Base-by-base conservation (phyloP, 225 moss, liverwort and hornwort genomes). In the Bryoerythrophyllum caledonicum region DNA sequence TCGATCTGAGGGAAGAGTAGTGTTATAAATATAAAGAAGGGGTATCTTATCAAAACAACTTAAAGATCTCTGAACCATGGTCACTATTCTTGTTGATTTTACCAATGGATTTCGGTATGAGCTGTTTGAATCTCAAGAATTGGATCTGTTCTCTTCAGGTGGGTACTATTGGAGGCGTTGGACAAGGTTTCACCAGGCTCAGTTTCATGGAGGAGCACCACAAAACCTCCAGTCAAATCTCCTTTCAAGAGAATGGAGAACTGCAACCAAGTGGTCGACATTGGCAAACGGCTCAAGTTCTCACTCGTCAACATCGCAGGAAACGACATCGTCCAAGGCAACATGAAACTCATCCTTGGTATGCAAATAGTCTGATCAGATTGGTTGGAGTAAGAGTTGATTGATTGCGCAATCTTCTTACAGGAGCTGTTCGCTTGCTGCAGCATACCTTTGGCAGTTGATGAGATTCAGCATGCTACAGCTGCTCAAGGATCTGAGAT, bases 211-310 rank as follows among this genome's bases (percentile, higher is more conserved):
- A 97, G 83, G 82, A 79, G 71, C 76, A 92, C 94, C 52, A 97
- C 84, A 69, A 88, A 80, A 74, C 96, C 96, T 55, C 96, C 96
- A 6, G 82, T 97, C 64, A 90, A 91, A 82, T 91, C 85, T 63
- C 94, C 92, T 26, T 97, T 97, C 69, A 97, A 97, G 76, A 93
- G 87, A 88, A 89, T 97, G 70, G 96, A 97, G 71, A 97, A 97
- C 74, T 97, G 96, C 89, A 97, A 97, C 75, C 96, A 97, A 87
- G 92, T 92, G 51, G 90, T 97, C 59, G 80, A 88, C 46, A 91
- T 97, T 51, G 91, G 96, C 72, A 97, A 94, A 74, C 78, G 69
- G 37, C 85, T 97, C 58, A 91, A 86, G 66, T 91, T 97, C 74
- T 97, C 96, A 7, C 92, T 97, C 35, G 96, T 97, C 55, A 97